Evolutionary conservation across 768 basidiomycete genomes (phyloP).

Genomic region (Pisolithus microcarpus): DNA sequence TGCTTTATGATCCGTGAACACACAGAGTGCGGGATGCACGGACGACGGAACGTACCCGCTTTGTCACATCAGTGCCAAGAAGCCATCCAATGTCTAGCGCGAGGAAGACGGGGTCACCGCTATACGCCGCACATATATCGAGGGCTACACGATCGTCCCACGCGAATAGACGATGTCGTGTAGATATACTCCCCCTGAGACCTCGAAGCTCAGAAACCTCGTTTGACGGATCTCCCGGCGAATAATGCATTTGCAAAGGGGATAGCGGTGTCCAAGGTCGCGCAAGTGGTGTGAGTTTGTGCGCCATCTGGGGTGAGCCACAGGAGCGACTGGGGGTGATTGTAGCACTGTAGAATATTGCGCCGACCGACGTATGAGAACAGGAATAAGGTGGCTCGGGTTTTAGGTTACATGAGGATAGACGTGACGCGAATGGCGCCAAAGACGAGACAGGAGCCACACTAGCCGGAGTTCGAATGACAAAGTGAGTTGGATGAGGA

Average conservation of each 20-base stretch:
- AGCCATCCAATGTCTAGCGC: conserved; percentile 43
- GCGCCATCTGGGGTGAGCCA: not conserved
- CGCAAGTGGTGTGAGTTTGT: conserved; percentile 25
- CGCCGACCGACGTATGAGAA: conserved; percentile 69
- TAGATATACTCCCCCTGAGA: conserved; percentile 64
- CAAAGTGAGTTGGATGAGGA: conserved; percentile 55
- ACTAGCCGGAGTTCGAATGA: conserved; percentile 50
- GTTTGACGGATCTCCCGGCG: conserved; percentile 57
- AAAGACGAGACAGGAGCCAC: conserved; percentile 47
- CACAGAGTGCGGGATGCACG: conserved; percentile 13
- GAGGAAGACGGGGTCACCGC: conserved; percentile 60
- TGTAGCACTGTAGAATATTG: conserved; percentile 45
- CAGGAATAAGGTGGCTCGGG: conserved; percentile 47
- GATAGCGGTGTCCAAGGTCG: conserved; percentile 47
- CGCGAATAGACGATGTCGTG: too few species aligned
- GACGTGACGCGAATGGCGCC: conserved; percentile 8
- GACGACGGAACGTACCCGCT: conserved; percentile 24
- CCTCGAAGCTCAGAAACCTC: conserved; percentile 52
- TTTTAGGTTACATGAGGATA: not conserved
- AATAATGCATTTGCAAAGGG: conserved; percentile 55
- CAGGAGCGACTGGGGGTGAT: not conserved
- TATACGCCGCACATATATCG: conserved; percentile 30
- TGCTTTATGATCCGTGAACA: conserved; percentile 51
- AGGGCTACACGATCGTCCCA: too few species aligned
- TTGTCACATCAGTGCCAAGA: conserved; percentile 53